Base-by-base conservation (phyloP, 192 early-diverging fungal genomes). In the Umbelopsis sp. region DNA sequence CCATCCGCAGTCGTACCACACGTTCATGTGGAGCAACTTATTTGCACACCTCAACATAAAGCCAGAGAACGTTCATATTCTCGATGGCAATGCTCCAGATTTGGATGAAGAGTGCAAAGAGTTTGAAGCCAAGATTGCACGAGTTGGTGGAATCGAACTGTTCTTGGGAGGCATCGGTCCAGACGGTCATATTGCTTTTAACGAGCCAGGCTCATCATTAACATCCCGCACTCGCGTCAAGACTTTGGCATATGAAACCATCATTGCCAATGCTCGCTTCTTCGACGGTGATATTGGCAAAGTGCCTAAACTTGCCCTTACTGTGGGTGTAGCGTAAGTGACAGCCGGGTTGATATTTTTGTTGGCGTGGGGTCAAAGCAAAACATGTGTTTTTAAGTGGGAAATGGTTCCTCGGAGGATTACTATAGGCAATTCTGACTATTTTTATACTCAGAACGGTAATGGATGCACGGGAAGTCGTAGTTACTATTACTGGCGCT, bases 151-250 rank as follows among this genome's bases (percentile, higher is more conserved):
- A 67, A 91, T 94, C 53, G 93, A 94, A 85, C 88, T 94, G 23
- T 94, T 94, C 74, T 74, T 94, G 77, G 93, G 93, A 66, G 91
- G 91, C 64, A 95, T 95, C 64, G 92, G 93, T 35, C 92, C 92
- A 8, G 92, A 95, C 77, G 93, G 93, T 71, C 93, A 95, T 71
- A 93, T 95, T 78, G 92, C 92, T 46, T 95, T 95, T 82, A 84
- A 74, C 87, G 93, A 93, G 74, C 93, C 93, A 25, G 93, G 93
- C 33, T 92, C 91, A 64, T 93, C 92, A 37, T 82, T 93, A 51
- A 85, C 84, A 61, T 92, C 91, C 45, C 86, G 90, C 64, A 94
- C 92, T 35, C 85, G 92, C 47, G 91, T 91, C 81, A 93, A 94
- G 81, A 94, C 92, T 15, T 83, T 94, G 13, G 91, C 91, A 23